phyloP scores from a whole-genome alignment of 179 eudicot species.

The Camellia oleifera region DNA sequence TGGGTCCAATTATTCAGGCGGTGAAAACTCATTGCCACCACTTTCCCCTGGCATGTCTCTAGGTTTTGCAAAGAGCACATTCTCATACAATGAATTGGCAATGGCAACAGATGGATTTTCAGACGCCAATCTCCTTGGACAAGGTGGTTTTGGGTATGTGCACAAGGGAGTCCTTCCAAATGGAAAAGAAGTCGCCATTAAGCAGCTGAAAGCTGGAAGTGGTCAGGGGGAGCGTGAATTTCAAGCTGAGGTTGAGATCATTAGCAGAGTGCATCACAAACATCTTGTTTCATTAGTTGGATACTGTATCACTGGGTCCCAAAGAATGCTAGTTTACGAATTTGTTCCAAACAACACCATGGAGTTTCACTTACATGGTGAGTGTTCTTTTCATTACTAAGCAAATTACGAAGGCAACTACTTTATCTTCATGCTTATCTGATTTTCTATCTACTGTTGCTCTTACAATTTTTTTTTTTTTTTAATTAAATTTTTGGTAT shows the following conservation, averaged over 20 bases:
- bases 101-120: slow-evolving; percentile 92
- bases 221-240: slow-evolving; percentile 98
- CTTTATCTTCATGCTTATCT: background rate
- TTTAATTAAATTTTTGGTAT: too few species aligned
- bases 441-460: background rate
- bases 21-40: slow-evolving; percentile 40
- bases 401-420: too few species aligned
- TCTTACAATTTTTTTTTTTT: too few species aligned
- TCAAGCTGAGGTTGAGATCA: slow-evolving; percentile 95
- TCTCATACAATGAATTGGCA: slow-evolving; percentile 75
- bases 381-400: slow-evolving; percentile 11
- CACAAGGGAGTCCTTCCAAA: slow-evolving; percentile 89
- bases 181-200: slow-evolving; percentile 89
- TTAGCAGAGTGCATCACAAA: slow-evolving; percentile 95
- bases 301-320: slow-evolving; percentile 64
- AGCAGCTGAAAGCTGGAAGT: slow-evolving; percentile 82
- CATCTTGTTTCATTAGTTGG: slow-evolving; percentile 98
- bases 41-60: slow-evolving; percentile 61
- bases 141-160: slow-evolving; percentile 96
- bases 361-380: slow-evolving; percentile 97
- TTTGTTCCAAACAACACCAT: slow-evolving; percentile 82
- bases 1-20: slow-evolving; percentile 67
- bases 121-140: slow-evolving; percentile 76
- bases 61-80: slow-evolving; percentile 62
- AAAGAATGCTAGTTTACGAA: slow-evolving; percentile 89